phyloP scores from a whole-genome alignment of 192 early-diverging fungal species.

The Spizellomyces sp. region DNA sequence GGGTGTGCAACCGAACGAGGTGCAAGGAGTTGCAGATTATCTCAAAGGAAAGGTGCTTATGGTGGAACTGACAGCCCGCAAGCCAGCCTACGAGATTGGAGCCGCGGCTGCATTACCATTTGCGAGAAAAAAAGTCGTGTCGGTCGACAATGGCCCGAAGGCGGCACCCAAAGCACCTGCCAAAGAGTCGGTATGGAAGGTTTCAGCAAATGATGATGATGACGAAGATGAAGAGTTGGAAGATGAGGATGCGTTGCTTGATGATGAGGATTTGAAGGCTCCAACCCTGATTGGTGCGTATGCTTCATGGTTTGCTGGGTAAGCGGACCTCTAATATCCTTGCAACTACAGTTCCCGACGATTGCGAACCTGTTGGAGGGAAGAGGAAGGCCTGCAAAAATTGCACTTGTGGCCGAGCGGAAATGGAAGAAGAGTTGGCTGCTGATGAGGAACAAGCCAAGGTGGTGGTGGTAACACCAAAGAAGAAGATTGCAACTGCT shows the following conservation, averaged over 20 bases:
- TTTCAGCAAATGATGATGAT: slow-evolving; percentile 70
- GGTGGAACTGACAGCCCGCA: slow-evolving; percentile 56
- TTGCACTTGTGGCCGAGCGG: slow-evolving; percentile 91
- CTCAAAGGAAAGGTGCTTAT: slow-evolving; percentile 51
- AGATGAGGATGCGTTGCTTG: slow-evolving; percentile 85
- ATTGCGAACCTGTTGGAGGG: slow-evolving; percentile 67
- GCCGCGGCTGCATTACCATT: slow-evolving; percentile 70
- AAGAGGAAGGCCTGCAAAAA: slow-evolving; percentile 97
- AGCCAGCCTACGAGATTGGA: slow-evolving; percentile 87
- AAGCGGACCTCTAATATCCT: too few relatives aligned
- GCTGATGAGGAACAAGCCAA: slow-evolving; percentile 33
- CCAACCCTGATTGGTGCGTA: slow-evolving; percentile 53
- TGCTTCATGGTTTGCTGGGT: too few relatives aligned
- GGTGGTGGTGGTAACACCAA: slow-evolving; percentile 38
- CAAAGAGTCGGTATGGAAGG: slow-evolving; percentile 68
- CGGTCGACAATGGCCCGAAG: background rate
- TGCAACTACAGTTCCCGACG: slow-evolving; percentile 53
- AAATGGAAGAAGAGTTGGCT: slow-evolving; percentile 60
- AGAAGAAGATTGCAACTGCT: slow-evolving; percentile 40
- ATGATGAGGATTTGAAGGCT: slow-evolving; percentile 77
- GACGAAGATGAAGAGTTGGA: slow-evolving; percentile 77
- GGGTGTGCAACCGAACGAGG: slow-evolving; percentile 54
- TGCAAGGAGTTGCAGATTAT: slow-evolving; percentile 25
- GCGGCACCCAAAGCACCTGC: slow-evolving; percentile 30
- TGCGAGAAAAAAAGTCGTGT: slow-evolving; percentile 65